Conservation (phyloP, 352 stramenopile genomes). For the Phytophthora fragariaefolia region DNA sequence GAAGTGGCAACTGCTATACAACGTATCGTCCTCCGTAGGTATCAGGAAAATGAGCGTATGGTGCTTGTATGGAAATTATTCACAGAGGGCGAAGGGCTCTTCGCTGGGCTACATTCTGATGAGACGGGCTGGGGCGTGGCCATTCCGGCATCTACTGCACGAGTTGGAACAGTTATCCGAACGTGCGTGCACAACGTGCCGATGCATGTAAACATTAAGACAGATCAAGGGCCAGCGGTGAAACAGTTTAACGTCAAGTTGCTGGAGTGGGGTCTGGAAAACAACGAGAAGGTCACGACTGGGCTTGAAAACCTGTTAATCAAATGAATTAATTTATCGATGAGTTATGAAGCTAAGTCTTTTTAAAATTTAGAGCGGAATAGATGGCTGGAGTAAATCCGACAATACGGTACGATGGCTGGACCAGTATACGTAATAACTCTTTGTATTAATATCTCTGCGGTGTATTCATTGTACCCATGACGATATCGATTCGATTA, state of each 20-base stretch:
- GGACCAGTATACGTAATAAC: background rate
- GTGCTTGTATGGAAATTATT: slow-evolving; percentile 19
- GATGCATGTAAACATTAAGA: slow-evolving; percentile 11
- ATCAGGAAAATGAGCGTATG: slow-evolving; percentile 1
- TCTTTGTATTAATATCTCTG: background rate
- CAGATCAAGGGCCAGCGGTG: background rate
- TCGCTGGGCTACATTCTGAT: slow-evolving; percentile 21
- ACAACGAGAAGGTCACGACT: slow-evolving; percentile 6
- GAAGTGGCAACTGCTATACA: slow-evolving; percentile 2
- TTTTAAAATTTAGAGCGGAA: background rate
- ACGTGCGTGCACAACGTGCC: slow-evolving; percentile 18
- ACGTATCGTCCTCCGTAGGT: slow-evolving; percentile 19
- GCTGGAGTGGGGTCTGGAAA: slow-evolving; percentile 17
- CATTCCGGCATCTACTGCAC: background rate
- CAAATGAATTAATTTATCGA: background rate
- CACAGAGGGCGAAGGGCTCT: slow-evolving; percentile 26
- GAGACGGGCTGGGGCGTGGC: slow-evolving; percentile 30
- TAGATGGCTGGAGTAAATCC: background rate
- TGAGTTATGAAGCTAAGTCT: background rate
- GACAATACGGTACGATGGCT: background rate
- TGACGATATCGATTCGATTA: background rate
- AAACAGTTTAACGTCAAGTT: slow-evolving; percentile 16
- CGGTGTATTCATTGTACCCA: background rate
- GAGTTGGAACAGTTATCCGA: slow-evolving; percentile 12
- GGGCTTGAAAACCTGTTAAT: slow-evolving; percentile 11